Percentiles rank a stretch among this genome's conserved stretches.
Conservation (phyloP, 2,329 filamentous ascomycete genomes). For the Camptophora hylomeconis region DNA sequence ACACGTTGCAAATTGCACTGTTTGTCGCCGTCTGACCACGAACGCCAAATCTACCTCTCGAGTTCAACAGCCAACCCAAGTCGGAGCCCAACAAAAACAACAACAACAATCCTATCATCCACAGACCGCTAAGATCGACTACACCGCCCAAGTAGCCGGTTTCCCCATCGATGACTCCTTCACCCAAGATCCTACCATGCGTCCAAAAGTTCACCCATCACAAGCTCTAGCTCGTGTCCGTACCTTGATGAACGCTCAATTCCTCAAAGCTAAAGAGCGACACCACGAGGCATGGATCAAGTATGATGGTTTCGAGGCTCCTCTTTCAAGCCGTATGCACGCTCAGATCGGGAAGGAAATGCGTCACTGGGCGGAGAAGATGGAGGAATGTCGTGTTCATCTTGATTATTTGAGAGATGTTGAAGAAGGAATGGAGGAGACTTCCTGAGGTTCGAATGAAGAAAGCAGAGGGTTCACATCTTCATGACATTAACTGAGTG, state of each 20-base stretch:
- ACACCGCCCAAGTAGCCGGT: slow-evolving; percentile 14
- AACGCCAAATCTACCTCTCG: slow-evolving; percentile 18
- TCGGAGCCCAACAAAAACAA: slow-evolving; percentile 18
- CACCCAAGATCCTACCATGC: slow-evolving; percentile 46
- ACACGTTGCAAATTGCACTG: slow-evolving; percentile 41
- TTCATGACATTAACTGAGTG: too few relatives aligned
- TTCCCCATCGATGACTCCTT: slow-evolving; percentile 11
- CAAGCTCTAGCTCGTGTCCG: slow-evolving; percentile 70
- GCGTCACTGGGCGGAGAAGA: slow-evolving; percentile 16
- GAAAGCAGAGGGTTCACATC: too few relatives aligned
- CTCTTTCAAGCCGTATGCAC: slow-evolving; percentile 16
- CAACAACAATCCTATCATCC: slow-evolving; percentile 6
- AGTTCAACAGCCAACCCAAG: slow-evolving; percentile 1
- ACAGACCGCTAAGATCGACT: slow-evolving; percentile 24
- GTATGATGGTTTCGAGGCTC: slow-evolving; percentile 16
- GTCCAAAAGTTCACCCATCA: slow-evolving; percentile 53
- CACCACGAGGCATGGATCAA: slow-evolving; percentile 34
- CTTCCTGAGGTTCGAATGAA: too few relatives aligned
- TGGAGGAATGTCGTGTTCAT: slow-evolving; percentile 18
- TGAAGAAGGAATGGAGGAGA: slow-evolving; percentile 18
- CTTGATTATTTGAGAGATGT: slow-evolving; percentile 17
- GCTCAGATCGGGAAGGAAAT: slow-evolving; percentile 14
- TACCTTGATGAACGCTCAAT: slow-evolving; percentile 68
- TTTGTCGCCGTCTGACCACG: slow-evolving; percentile 35
- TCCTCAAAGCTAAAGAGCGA: slow-evolving; percentile 60